Evolutionary conservation across 768 basidiomycete genomes (phyloP), one percentile per base, ranked within the genome.

Genomic region (Sarcodon aspratus): DNA sequence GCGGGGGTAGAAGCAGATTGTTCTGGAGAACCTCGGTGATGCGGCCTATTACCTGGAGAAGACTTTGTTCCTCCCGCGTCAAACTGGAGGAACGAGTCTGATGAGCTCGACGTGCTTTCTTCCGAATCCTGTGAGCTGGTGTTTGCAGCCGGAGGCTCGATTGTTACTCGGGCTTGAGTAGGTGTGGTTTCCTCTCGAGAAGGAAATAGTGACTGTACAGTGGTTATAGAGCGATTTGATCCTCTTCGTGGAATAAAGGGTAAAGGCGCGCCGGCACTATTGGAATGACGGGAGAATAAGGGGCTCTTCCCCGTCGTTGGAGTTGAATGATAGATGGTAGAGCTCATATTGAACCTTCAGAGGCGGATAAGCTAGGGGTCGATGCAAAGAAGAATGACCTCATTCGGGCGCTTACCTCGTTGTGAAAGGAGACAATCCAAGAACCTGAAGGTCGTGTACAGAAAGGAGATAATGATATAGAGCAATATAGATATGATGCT

Each of bases 191-290:
- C 5, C 59, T 61, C 45, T 56, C 57, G 17, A 63, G 47, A 17
- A 60, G 57, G 38, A 63, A 43, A 47, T 47, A 38, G 4, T 48
- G 43, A 35, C 3, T 52, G 49, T 8, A 44, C 43, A 13, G 50
- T 46, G 4, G 55, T 48, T 17, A 42, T 54, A 33, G 58, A 62
- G 31, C 43, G 55, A 46, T 63, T 61, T 5, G 67, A 58, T 34
- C 58, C 61, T 44, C 81, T 68, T 47, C 80, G 74, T 35, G 85
- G 80, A 47, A 85, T 70, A 46, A 74, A 67, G 12, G 82, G 82
- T n/a, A 84, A 73, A 48, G 82, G 74, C 7, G 67, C 66, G 2
- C 76, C 72, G 33, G 83, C 79, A 32, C 69, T 63, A 61, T 80
- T 85, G 37, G 76, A 65, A 50, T 61, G 56, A 49, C 58, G 58